Percentiles rank a stretch among this genome's conserved stretches.
phyloP scores from a whole-genome alignment of 371 early-diverging fungal genomes.

The Gilbertella persicaria region DNA sequence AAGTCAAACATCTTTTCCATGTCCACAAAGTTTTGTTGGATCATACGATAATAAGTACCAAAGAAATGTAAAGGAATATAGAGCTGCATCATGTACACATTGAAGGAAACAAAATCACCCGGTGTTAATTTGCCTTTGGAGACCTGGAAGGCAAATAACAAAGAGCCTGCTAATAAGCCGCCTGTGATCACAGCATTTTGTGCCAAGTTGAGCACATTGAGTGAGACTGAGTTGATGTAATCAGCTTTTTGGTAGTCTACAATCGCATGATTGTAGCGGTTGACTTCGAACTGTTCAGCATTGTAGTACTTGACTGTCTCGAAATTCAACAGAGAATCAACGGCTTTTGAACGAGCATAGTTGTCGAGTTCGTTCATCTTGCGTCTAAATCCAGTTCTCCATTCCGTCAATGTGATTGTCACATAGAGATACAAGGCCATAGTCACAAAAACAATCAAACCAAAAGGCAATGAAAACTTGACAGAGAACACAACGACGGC shows the following conservation, averaged over 20 bases:
- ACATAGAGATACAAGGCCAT: constrained; percentile 83
- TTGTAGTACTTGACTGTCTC: constrained; percentile 94
- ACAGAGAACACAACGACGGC: constrained; percentile 74
- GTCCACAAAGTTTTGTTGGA: constrained; percentile 86
- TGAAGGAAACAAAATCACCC: constrained; percentile 88
- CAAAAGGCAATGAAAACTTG: constrained; percentile 77
- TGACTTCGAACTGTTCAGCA: constrained; percentile 78
- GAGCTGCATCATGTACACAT: constrained; percentile 82
- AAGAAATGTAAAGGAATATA: constrained; percentile 63
- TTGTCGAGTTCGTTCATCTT: constrained; percentile 77
- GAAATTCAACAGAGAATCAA: constrained; percentile 93
- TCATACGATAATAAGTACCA: constrained; percentile 59
- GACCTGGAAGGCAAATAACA: constrained; percentile 82
- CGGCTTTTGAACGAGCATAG: constrained; percentile 73
- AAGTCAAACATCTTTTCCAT: constrained; percentile 93
- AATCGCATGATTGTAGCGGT: constrained; percentile 76
- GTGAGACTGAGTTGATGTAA: constrained; percentile 65
- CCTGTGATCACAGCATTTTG: constrained; percentile 85
- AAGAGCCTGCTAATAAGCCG: constrained; percentile 75
- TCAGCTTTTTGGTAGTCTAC: constrained; percentile 82
- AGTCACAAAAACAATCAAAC: constrained; percentile 81
- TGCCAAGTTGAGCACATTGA: constrained; percentile 79
- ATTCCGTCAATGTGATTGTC: constrained; percentile 88
- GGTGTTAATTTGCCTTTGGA: constrained; percentile 69
- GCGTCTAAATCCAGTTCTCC: constrained; percentile 87